These are phyloP conservation scores for Pythium periplocum DNA, from an alignment of 352 stramenopile genomes.

Conservation along the genomic window DNA sequence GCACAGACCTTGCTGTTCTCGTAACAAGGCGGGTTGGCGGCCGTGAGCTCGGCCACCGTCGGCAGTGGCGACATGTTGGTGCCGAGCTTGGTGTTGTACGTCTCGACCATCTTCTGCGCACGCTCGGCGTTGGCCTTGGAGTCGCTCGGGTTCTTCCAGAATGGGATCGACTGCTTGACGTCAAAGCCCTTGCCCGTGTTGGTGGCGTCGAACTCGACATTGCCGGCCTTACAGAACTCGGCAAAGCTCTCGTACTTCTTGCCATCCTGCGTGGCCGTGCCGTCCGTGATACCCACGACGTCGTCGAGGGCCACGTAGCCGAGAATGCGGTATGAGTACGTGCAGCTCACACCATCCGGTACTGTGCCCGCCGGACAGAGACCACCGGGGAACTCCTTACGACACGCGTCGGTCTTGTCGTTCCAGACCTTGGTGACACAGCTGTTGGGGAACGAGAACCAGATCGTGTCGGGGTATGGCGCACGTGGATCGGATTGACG, in stretches of 20 bases:
- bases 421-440: slow-evolving; percentile 38
- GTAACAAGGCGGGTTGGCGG: slow-evolving; percentile 62
- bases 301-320: slow-evolving; percentile 54
- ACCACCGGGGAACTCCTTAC: slow-evolving; percentile 22
- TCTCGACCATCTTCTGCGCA: slow-evolving; percentile 32
- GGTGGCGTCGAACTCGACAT: slow-evolving; percentile 54
- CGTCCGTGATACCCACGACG: slow-evolving; percentile 61
- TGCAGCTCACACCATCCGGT: slow-evolving; percentile 57
- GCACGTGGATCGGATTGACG: slow-evolving; percentile 37
- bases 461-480: slow-evolving; percentile 58
- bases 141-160: slow-evolving; percentile 54
- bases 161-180: slow-evolving; percentile 27
- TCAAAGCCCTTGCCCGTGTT: slow-evolving; percentile 25
- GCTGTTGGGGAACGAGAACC: slow-evolving; percentile 65
- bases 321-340: slow-evolving; percentile 58
- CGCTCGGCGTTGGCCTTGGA: slow-evolving; percentile 37
- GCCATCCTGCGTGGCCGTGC: slow-evolving; percentile 39
- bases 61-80: slow-evolving; percentile 43
- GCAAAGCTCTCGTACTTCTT: slow-evolving; percentile 52
- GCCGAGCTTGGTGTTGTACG: slow-evolving; percentile 44
- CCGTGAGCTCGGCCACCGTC: slow-evolving; percentile 27
- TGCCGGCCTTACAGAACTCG: slow-evolving; percentile 56
- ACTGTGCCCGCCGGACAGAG: slow-evolving; percentile 28
- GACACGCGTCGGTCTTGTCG: slow-evolving; percentile 42
- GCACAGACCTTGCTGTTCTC: slow-evolving; percentile 54